phyloP scores from a whole-genome alignment of 2,329 filamentous ascomycete species.

The Aspergillus sclerotialis region DNA sequence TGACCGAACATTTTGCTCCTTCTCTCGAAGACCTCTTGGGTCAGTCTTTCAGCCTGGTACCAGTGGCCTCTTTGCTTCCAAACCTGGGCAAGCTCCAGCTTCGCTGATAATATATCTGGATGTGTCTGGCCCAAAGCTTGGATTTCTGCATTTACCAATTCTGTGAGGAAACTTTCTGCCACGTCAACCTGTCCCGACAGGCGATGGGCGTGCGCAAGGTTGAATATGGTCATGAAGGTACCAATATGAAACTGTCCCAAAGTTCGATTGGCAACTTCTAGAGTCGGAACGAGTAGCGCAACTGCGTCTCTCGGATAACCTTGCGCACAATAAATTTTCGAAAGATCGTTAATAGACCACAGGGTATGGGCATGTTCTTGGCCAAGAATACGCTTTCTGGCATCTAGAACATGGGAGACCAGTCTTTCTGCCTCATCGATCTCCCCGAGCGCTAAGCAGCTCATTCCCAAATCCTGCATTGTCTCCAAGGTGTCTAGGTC shows the following conservation, averaged over 20 bases:
- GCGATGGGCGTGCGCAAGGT: slow-evolving; percentile 13
- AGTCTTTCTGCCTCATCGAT: slow-evolving; percentile 11
- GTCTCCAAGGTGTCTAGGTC: slow-evolving; percentile 15
- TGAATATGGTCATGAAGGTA: slow-evolving; percentile 11
- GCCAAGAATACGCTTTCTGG: slow-evolving; percentile 15
- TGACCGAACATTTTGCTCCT: slow-evolving; percentile 1
- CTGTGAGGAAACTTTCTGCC: slow-evolving; percentile 10
- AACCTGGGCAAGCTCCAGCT: slow-evolving; percentile 11
- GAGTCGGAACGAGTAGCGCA: slow-evolving; percentile 13
- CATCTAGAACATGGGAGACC: slow-evolving; percentile 12
- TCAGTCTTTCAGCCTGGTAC: slow-evolving; percentile 6
- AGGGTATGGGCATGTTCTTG: slow-evolving; percentile 28
- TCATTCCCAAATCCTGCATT: slow-evolving; percentile 12
- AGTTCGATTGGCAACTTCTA: slow-evolving; percentile 8
- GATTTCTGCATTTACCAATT: slow-evolving; percentile 10
- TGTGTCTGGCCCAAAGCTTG: slow-evolving; percentile 15
- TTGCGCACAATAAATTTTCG: slow-evolving; percentile 22
- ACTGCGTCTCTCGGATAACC: slow-evolving; percentile 17
- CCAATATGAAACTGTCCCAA: slow-evolving; percentile 14
- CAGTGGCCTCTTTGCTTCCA: slow-evolving; percentile 9
- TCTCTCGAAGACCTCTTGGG: slow-evolving; percentile 4
- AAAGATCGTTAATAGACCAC: slow-evolving; percentile 26
- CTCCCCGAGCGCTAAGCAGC: slow-evolving; percentile 6
- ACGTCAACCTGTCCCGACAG: slow-evolving; percentile 9
- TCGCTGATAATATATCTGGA: slow-evolving; percentile 14